Conservation (phyloP, 805 yeast species). For the Ogataea kodamae region DNA sequence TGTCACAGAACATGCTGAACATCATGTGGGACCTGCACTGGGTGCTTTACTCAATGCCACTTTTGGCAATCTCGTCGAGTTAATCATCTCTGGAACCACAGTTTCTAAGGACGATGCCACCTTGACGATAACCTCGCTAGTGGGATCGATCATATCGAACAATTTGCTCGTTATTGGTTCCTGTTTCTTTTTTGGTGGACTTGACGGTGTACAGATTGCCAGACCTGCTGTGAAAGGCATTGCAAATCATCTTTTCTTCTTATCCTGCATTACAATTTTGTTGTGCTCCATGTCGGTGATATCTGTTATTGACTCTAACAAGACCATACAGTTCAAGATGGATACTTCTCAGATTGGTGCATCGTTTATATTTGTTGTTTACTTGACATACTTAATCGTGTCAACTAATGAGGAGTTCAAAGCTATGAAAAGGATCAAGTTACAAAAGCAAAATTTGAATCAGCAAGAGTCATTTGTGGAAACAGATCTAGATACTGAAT, state of each 20-base stretch:
- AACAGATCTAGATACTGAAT: constrained; percentile 9
- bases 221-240: constrained; percentile 7
- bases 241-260: constrained; percentile 14
- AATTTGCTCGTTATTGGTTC: constrained; percentile 17
- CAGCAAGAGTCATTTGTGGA: constrained; percentile 5
- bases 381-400: constrained; percentile 12
- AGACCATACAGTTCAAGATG: constrained; percentile 13
- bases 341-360: constrained; percentile 17
- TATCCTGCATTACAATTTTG: constrained; percentile 8
- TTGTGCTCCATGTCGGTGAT: constrained; percentile 15
- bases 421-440: constrained; percentile 13
- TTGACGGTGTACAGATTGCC: constrained; percentile 9
- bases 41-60: constrained; percentile 17
- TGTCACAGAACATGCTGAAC: constrained; percentile 17
- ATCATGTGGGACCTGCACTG: constrained; percentile 17
- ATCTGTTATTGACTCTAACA: constrained; percentile 13
- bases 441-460: constrained; percentile 6
- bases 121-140: constrained; percentile 15
- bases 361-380: constrained; percentile 13
- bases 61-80: constrained; percentile 16
- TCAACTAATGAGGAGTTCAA: constrained; percentile 17
- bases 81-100: constrained; percentile 17
- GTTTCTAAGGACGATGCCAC: constrained; percentile 19
- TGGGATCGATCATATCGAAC: constrained; percentile 17
- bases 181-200: constrained; percentile 18